Evolutionary conservation across 331 rosid species (phyloP), one percentile per base, ranked within the genome.

Genomic region (Cydonia oblonga): DNA sequence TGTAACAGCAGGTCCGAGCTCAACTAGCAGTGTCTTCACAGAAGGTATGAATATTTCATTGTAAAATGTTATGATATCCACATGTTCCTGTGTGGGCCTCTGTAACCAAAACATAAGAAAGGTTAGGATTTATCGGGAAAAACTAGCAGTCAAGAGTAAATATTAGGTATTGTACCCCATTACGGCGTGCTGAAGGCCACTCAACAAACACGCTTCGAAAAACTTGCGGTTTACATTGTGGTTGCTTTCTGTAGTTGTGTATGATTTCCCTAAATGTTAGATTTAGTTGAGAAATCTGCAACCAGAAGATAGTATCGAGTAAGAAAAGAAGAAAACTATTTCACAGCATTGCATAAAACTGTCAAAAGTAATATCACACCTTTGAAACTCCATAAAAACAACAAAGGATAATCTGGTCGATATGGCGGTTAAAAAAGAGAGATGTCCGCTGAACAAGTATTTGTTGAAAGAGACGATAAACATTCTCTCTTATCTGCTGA

Each of bases 331-430:
- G 66, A 38, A 38, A 35, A 63, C 6, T 6, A 19, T 26, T 24
- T 60, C 62, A 23, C 53, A 40, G 42, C 28, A 40, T n/a, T 35
- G 14, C 12, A 62, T n/a, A 72, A 42, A 49, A 53, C 52, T 53
- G 24, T 64, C 25, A 58, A 33, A 76, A 72, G 66, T 23, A 33
- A 68, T 52, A 62, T 70, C 77, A 79, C 76, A 93, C 98, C 97
- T 90, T 93, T 12, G 98, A 90, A 71, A 93, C 87, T 65, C 97
- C 98, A 60, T 93, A 93, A 81, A 93, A 89, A 80, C 96, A 90
- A 77, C 97, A 89, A 71, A 93, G 88, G 73, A 93, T 87, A 71
- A 89, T 85, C 89, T 93, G 98, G 79, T 93, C 98, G 54, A 93
- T 89, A 75, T 93, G 98, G 63, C 88, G 97, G 79, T 89, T 89